Base-by-base conservation (phyloP, 2,329 filamentous ascomycete species). In the Davidsoniella eucalypti region DNA sequence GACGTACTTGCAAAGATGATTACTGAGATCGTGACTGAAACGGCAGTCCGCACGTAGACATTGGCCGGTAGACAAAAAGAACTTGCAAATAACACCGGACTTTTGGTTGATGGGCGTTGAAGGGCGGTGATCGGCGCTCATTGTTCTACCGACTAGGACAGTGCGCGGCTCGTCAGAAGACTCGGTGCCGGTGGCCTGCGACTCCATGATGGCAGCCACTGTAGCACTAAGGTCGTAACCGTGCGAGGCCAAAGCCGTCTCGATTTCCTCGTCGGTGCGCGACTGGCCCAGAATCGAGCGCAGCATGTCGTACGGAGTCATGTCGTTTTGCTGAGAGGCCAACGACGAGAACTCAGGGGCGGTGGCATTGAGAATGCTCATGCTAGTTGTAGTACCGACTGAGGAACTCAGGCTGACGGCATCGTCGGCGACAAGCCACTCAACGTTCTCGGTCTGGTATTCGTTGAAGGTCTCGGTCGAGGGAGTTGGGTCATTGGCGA, bases 281-380 rank as follows among this genome's bases (percentile, higher is more conserved):
- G 86, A 80, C 58, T 92, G 87, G 44, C 90, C 87, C 23, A 98
- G 72, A 39, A 98, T 93, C 5, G 90, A 95, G 54, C 92, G 84
- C 51, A 98, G 73, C 77, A 98, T 96, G 62, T 98, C 92, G 65
- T 95, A 94, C 0, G 92, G 90, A 52, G 86, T 93, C 90, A 98
- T 96, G 60, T 96, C 88, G 51, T 79, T 77, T 60, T 84, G 83
- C 61, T 82, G 76, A 46, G 73, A 67, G 29, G 73, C 69, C 45
- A 58, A 53, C 55, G 66, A 69, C 1, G 75, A 72, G 58, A 78
- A 95, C 63, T 95, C 87, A 21, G 88, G 83, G 4, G 86, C 86
- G 12, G 82, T 82, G 41, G 80, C 82, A 59, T 87, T 88, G 54
- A 90, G 72, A 33, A 76, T 79, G 56, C 80, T 87, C 33, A 76